phyloP scores from a whole-genome alignment of 371 early-diverging fungal species.

The Entomophthora muscae region DNA sequence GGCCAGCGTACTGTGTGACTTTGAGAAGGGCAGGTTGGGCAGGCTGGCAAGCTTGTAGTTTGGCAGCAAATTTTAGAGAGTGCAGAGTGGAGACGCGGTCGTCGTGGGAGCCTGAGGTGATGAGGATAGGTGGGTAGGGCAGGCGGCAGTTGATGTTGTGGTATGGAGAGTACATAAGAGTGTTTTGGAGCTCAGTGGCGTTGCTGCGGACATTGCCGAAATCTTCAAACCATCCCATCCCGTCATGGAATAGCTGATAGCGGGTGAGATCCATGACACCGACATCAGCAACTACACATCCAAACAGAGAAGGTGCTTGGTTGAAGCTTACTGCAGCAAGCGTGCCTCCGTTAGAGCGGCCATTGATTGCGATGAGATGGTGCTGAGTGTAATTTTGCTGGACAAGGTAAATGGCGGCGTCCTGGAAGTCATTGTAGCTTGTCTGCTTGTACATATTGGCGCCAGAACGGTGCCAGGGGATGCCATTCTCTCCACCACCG shows the following conservation, averaged over 20 bases:
- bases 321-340: slow-evolving; percentile 16
- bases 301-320: slow-evolving; percentile 30
- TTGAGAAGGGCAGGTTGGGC: slow-evolving; percentile 20
- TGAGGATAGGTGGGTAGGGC: slow-evolving; percentile 23
- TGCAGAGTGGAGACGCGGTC: slow-evolving; percentile 28
- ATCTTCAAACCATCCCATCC: slow-evolving; percentile 25
- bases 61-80: slow-evolving; percentile 35
- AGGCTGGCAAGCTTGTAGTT: slow-evolving; percentile 27
- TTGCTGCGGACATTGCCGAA: slow-evolving; percentile 25
- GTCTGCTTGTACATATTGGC: slow-evolving; percentile 22
- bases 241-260: slow-evolving; percentile 36
- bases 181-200: slow-evolving; percentile 19
- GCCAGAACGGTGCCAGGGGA: slow-evolving; percentile 25
- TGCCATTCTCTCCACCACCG: slow-evolving; percentile 30
- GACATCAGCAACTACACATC: slow-evolving; percentile 23
- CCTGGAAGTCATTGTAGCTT: slow-evolving; percentile 27
- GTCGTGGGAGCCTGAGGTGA: slow-evolving; percentile 26
- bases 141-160: slow-evolving; percentile 28
- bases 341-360: slow-evolving; percentile 51
- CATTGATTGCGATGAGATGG: slow-evolving; percentile 32
- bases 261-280: slow-evolving; percentile 30
- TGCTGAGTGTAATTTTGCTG: slow-evolving; percentile 19
- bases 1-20: neutral
- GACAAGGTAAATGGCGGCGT: slow-evolving; percentile 22
- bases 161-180: slow-evolving; percentile 32